These are phyloP conservation scores for Phoenix roebelenii DNA, from an alignment of 176 grass and related monocot genomes.

Conservation along the genomic window DNA sequence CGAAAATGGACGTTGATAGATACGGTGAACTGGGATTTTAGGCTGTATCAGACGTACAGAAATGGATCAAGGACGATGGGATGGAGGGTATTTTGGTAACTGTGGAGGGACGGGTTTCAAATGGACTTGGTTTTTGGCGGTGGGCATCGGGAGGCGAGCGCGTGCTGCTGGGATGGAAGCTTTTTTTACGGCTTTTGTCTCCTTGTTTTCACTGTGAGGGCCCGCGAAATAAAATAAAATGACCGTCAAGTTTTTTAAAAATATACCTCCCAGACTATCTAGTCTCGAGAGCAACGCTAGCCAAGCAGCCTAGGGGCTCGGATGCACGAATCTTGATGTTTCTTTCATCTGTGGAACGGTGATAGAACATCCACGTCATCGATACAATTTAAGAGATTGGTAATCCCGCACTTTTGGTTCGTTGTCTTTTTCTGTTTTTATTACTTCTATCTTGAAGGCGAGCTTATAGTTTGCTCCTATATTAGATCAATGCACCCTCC, in stretches of 20 bases:
- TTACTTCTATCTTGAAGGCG: too few relatives aligned
- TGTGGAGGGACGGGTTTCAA: constrained; percentile 24
- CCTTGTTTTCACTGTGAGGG: background rate
- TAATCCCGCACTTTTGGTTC: constrained; percentile 3
- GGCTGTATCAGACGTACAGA: too few relatives aligned
- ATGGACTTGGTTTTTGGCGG: background rate
- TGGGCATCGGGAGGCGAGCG: constrained; percentile 33
- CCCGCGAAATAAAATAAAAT: background rate
- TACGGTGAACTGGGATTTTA: too few relatives aligned
- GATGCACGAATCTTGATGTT: too few relatives aligned
- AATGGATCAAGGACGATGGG: background rate
- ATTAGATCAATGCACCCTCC: too few relatives aligned
- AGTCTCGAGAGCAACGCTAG: too few relatives aligned
- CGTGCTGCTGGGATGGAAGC: background rate
- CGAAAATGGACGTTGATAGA: background rate
- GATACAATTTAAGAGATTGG: background rate
- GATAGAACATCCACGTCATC: background rate
- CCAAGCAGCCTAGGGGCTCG: too few relatives aligned
- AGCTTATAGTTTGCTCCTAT: too few relatives aligned
- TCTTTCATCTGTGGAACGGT: too few relatives aligned
- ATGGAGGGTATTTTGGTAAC: background rate
- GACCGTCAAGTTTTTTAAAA: too few relatives aligned
- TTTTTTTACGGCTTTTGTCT: constrained; percentile 2
- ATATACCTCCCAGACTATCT: too few relatives aligned
- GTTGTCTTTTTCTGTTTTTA: background rate